Conservation (phyloP, 331 rosid genomes). For the Arachis monticola region DNA sequence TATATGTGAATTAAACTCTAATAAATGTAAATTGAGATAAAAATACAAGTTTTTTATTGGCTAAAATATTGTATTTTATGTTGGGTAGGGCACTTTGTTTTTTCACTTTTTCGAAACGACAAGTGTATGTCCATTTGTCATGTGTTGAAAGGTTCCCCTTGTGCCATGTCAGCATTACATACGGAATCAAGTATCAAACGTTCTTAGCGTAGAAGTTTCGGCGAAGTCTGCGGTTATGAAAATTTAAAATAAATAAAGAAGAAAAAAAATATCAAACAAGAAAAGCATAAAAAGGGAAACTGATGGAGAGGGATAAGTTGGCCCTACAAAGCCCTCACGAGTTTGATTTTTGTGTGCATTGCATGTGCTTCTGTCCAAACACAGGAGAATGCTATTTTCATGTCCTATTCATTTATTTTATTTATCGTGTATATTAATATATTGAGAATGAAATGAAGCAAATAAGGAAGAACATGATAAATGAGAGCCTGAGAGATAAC, state of each 20-base stretch:
- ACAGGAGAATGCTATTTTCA: background rate
- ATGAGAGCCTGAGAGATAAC: slow-evolving; percentile 13
- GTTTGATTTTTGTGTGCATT: slow-evolving; percentile 59
- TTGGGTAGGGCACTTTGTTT: background rate
- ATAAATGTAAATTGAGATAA: no score
- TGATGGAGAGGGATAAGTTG: slow-evolving; percentile 28
- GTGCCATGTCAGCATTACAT: slow-evolving; percentile 52
- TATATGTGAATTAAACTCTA: no score
- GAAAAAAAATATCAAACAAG: background rate
- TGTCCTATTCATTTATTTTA: background rate
- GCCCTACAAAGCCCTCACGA: slow-evolving; percentile 49
- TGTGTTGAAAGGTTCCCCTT: background rate
- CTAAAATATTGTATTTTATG: no score
- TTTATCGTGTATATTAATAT: no score
- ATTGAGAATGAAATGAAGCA: no score
- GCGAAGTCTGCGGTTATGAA: slow-evolving; percentile 57
- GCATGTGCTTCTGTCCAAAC: slow-evolving; percentile 63
- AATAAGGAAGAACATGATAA: slow-evolving; percentile 4
- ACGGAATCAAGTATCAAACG: background rate
- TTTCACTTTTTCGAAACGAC: slow-evolving; percentile 16
- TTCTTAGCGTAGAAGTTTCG: slow-evolving; percentile 41
- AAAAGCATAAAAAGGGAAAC: background rate
- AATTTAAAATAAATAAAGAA: slow-evolving; percentile 2
- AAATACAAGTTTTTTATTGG: no score
- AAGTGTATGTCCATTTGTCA: background rate